Conservation (phyloP, 768 basidiomycete species). For the Kwoniella dendrophila region DNA sequence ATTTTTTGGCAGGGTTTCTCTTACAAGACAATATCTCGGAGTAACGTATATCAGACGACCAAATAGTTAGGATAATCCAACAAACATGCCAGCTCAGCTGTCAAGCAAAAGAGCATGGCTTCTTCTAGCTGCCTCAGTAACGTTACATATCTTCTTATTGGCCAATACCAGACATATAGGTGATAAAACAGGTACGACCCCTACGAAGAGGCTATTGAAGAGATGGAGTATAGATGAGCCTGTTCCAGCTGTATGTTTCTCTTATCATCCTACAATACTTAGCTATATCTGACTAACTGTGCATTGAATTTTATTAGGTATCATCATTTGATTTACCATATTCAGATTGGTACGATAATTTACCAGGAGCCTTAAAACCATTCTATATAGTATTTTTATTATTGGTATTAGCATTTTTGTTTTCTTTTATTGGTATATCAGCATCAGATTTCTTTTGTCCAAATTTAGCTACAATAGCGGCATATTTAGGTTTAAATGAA, state of each 20-base stretch:
- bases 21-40: too few relatives aligned
- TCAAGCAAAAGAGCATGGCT: slow-evolving; percentile 37
- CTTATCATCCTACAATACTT: neutral
- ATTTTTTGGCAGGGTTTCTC: too few relatives aligned
- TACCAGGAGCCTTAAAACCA: slow-evolving; percentile 20
- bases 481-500: slow-evolving; percentile 82
- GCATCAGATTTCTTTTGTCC: slow-evolving; percentile 98
- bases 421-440: slow-evolving; percentile 91
- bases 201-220: slow-evolving; percentile 3
- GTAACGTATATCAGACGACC: too few relatives aligned
- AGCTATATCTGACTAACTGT: neutral
- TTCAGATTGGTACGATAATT: slow-evolving; percentile 20
- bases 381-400: slow-evolving; percentile 29
- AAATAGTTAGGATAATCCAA: too few relatives aligned
- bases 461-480: slow-evolving; percentile 86
- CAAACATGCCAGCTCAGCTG: slow-evolving; percentile 4
- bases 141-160: slow-evolving; percentile 25
- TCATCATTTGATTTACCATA: slow-evolving; percentile 20
- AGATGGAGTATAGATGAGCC: neutral
- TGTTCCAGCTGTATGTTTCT: neutral
- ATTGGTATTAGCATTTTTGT: slow-evolving; percentile 66
- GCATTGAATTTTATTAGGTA: neutral
- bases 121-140: slow-evolving; percentile 38
- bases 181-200: slow-evolving; percentile 6
- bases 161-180: slow-evolving; percentile 14